Percentiles rank a stretch among this genome's conserved stretches.
Evolutionary conservation across 768 basidiomycete genomes (phyloP).

Genomic region (Pleurotus djamor): DNA sequence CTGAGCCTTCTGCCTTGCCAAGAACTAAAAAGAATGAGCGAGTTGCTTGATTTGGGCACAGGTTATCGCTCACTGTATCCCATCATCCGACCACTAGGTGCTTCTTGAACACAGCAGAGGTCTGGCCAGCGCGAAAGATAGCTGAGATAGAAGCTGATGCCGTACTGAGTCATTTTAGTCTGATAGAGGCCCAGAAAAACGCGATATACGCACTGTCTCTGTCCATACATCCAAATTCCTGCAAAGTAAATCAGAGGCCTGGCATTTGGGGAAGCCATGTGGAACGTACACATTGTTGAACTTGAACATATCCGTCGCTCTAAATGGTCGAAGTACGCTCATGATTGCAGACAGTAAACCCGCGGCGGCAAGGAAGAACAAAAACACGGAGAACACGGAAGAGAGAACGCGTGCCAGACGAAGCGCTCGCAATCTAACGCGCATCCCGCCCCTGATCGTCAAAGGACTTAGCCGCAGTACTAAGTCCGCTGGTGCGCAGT

Average conservation of each 20-base stretch:
- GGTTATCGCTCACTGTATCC: constrained; percentile 77
- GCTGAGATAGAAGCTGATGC: constrained; percentile 82
- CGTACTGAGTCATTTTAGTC: constrained; percentile 52
- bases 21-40: constrained; percentile 54
- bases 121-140: constrained; percentile 94
- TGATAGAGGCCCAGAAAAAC: neutral
- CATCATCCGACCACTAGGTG: constrained; percentile 83
- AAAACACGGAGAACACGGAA: neutral
- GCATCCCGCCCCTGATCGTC: neutral
- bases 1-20: constrained; percentile 86
- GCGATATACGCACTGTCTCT: constrained; percentile 73
- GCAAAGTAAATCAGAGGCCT: neutral
- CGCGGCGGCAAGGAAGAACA: neutral
- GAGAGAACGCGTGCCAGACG: neutral
- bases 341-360: constrained; percentile 37
- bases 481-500: constrained; percentile 1
- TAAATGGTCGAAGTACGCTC: constrained; percentile 86
- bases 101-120: constrained; percentile 80
- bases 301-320: constrained; percentile 85
- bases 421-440: no score
- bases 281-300: constrained; percentile 83
- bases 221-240: constrained; percentile 98
- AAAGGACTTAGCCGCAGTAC: constrained; percentile 5
- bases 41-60: neutral
- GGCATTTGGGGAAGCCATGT: neutral